Conservation (phyloP, 75 land plant species). For the Selaginella tamariscina region DNA sequence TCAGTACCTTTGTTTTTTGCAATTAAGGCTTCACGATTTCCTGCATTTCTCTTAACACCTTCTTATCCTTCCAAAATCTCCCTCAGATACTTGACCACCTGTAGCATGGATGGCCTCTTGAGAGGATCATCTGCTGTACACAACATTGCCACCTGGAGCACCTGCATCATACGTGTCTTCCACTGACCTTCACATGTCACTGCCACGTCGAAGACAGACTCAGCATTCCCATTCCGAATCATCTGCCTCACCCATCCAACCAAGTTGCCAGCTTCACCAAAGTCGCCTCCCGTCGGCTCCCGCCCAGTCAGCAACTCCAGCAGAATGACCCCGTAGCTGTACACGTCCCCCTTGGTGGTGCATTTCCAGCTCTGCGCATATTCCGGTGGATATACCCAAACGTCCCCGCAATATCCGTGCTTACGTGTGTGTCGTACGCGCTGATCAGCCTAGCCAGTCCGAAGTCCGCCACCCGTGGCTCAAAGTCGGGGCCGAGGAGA, state of each 20-base stretch:
- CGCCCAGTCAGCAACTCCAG: slow-evolving; percentile 3
- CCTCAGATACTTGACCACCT: slow-evolving; percentile 32
- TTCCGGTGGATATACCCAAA: slow-evolving; percentile 2
- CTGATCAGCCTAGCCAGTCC: slow-evolving; percentile 5
- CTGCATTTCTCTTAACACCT: no score
- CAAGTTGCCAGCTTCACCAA: neutral
- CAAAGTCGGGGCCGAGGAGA: slow-evolving; percentile 3
- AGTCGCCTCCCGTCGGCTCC: slow-evolving; percentile 3
- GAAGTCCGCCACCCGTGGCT: slow-evolving; percentile 3
- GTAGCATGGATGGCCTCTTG: slow-evolving; percentile 33
- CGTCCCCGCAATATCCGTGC: slow-evolving; percentile 11
- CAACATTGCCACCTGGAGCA: slow-evolving; percentile 23
- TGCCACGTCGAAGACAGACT: slow-evolving; percentile 16
- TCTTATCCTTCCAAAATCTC: no score
- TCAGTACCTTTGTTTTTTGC: no score
- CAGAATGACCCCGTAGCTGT: slow-evolving; percentile 12
- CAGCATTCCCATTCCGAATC: neutral
- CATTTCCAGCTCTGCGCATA: slow-evolving; percentile 14
- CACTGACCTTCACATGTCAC: slow-evolving; percentile 26
- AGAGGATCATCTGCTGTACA: slow-evolving; percentile 35
- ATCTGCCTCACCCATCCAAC: slow-evolving; percentile 12
- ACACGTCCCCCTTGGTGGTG: slow-evolving; percentile 11
- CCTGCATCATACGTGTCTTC: slow-evolving; percentile 15
- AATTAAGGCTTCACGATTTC: no score
- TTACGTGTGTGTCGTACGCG: slow-evolving; percentile 6